Percentiles rank a stretch among this genome's conserved stretches.
These are phyloP conservation scores for Lolium perenne DNA, from an alignment of 176 grass and related monocot species.

Conservation along the genomic window DNA sequence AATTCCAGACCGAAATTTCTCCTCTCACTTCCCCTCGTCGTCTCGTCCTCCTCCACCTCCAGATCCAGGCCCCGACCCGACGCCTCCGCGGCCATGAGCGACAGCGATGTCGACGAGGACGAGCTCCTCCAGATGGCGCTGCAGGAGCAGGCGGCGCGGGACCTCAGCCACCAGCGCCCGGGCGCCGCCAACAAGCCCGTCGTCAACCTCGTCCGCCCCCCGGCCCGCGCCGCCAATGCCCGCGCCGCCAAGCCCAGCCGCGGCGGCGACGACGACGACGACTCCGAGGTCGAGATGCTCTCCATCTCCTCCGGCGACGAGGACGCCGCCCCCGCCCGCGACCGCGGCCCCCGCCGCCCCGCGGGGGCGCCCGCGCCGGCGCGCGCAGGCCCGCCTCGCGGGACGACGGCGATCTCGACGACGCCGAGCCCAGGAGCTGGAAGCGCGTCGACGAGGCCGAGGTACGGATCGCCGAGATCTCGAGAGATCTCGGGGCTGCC, in stretches of 20 bases:
- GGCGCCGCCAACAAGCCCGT: slow-evolving; percentile 70
- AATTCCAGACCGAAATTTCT: slow-evolving; percentile 30
- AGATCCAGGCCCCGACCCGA: slow-evolving; percentile 44
- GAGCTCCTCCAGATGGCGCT: slow-evolving; percentile 98
- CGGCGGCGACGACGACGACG: slow-evolving; percentile 90
- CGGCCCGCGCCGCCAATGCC: slow-evolving; percentile 42
- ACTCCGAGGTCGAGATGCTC: slow-evolving; percentile 92
- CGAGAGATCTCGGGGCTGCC: slow-evolving; percentile 33
- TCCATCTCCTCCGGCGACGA: slow-evolving; percentile 98
- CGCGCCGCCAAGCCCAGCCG: slow-evolving; percentile 57
- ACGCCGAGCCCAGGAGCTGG: slow-evolving; percentile 94
- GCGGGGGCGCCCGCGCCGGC: slow-evolving; percentile 52
- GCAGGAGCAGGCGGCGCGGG: slow-evolving; percentile 87
- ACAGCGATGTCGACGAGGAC: slow-evolving; percentile 94
- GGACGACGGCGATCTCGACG: slow-evolving; percentile 86
- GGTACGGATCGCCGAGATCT: slow-evolving; percentile 65
- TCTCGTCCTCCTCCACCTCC: not conserved
- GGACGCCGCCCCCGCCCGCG: slow-evolving; percentile 58
- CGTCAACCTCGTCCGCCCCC: slow-evolving; percentile 87
- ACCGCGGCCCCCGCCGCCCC: slow-evolving; percentile 56
- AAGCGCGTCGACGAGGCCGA: slow-evolving; percentile 96
- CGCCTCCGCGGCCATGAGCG: slow-evolving; percentile 66
- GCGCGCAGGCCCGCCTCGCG: slow-evolving; percentile 55
- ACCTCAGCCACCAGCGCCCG: slow-evolving; percentile 91
- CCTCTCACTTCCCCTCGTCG: not conserved